These are phyloP conservation scores for Syzygium aromaticum DNA, from an alignment of 345 rosid genomes.

Conservation along the genomic window DNA sequence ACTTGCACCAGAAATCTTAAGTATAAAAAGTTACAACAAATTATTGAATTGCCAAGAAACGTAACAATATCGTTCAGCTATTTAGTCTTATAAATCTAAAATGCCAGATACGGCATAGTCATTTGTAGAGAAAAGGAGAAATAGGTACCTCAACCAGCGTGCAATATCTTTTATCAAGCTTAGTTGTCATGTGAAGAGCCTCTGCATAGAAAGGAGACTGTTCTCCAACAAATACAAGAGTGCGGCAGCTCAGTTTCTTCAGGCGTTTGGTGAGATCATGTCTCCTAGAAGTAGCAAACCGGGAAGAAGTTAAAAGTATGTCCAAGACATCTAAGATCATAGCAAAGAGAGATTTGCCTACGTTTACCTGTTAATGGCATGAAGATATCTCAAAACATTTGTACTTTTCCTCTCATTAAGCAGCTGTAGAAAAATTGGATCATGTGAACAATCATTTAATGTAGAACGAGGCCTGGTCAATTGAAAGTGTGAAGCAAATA, in stretches of 20 bases:
- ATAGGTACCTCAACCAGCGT: slow-evolving; percentile 81
- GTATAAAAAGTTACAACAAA: not conserved
- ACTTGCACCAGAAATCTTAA: not conserved
- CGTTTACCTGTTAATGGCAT: slow-evolving; percentile 48
- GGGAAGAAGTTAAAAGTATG: not conserved
- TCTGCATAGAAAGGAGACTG: slow-evolving; percentile 78
- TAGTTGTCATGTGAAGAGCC: slow-evolving; percentile 69
- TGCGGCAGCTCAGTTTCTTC: slow-evolving; percentile 70
- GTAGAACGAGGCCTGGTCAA: not conserved
- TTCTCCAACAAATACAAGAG: slow-evolving; percentile 85
- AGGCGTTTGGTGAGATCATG: slow-evolving; percentile 63
- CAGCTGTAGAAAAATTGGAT: slow-evolving; percentile 28
- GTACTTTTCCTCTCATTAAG: slow-evolving; percentile 70
- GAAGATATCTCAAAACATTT: slow-evolving; percentile 58
- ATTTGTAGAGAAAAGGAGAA: not conserved
- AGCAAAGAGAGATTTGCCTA: not conserved
- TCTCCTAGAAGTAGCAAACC: slow-evolving; percentile 41
- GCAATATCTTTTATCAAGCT: slow-evolving; percentile 69
- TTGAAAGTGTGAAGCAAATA: not conserved
- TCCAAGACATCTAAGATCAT: not conserved
- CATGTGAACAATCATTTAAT: not conserved
- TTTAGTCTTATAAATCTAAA: not conserved
- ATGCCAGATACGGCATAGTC: not conserved
- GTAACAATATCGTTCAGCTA: not conserved
- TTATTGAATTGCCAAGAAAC: not conserved